phyloP scores from a whole-genome alignment of 352 stramenopile species.

The Phytophthora crassamura region DNA sequence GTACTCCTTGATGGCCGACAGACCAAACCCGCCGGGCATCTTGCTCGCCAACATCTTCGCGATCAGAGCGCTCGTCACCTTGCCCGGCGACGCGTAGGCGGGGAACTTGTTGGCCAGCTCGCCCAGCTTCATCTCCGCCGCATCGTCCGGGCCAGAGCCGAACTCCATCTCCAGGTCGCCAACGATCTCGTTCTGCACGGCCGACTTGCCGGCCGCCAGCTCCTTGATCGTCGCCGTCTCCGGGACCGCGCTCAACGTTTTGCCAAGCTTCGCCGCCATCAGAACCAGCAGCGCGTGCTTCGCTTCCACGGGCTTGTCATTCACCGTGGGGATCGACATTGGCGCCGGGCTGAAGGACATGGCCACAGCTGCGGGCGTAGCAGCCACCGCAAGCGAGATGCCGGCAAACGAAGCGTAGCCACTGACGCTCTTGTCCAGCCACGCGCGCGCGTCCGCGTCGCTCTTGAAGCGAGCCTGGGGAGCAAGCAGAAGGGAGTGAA shows the following conservation, averaged over 20 bases:
- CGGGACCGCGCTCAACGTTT: conserved; percentile 68
- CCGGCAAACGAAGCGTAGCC: conserved; percentile 81
- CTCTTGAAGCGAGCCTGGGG: conserved; percentile 75
- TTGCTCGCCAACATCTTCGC: conserved; percentile 82
- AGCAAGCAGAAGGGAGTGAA: conserved; percentile 66
- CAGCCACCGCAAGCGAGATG: conserved; percentile 54
- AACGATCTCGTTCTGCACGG: conserved; percentile 91
- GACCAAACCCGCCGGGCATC: conserved; percentile 85
- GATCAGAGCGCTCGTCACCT: conserved; percentile 77
- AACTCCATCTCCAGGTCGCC: conserved; percentile 90
- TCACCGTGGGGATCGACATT: conserved; percentile 60
- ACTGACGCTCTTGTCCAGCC: conserved; percentile 76
- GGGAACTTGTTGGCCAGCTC: conserved; percentile 78
- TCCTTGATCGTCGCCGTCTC: conserved; percentile 82
- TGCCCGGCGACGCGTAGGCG: conserved; percentile 74
- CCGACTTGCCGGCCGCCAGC: conserved; percentile 80
- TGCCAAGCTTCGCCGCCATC: conserved; percentile 79
- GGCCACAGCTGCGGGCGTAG: conserved; percentile 37
- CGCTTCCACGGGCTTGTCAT: conserved; percentile 67
- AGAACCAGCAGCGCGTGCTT: conserved; percentile 83
- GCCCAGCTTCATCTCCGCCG: conserved; percentile 74
- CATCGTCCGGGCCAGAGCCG: conserved; percentile 75
- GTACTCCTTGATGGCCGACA: conserved; percentile 79
- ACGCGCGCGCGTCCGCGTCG: conserved; percentile 75
- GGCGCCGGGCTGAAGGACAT: conserved; percentile 51